phyloP scores from a whole-genome alignment of 1,284 basidiomycete genomes.

The Tilletia caries region DNA sequence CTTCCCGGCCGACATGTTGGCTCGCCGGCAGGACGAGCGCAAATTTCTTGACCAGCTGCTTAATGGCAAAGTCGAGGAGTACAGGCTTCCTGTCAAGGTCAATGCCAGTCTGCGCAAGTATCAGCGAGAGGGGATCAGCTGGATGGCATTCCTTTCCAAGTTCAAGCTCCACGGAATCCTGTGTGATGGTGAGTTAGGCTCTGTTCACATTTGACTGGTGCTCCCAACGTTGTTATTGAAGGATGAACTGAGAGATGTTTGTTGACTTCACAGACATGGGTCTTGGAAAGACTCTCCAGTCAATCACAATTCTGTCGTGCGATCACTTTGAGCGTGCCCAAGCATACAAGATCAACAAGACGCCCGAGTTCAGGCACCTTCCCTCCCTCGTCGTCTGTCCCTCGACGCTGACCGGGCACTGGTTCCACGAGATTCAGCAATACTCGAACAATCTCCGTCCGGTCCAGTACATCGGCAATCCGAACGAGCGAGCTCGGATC shows the following conservation, averaged over 20 bases:
- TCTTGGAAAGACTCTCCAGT: conserved; percentile 95
- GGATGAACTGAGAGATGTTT: background rate
- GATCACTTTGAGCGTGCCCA: conserved; percentile 84
- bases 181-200: conserved; percentile 66
- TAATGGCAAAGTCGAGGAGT: conserved; percentile 76
- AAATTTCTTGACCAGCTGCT: conserved; percentile 90
- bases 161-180: conserved; percentile 90
- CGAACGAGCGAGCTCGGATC: conserved; percentile 71
- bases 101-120: conserved; percentile 94
- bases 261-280: conserved; percentile 72
- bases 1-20: conserved; percentile 84
- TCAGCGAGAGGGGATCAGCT: conserved; percentile 97
- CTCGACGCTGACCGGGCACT: conserved; percentile 91
- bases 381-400: conserved; percentile 95
- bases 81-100: conserved; percentile 79
- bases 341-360: conserved; percentile 66
- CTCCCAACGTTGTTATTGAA: no score
- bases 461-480: conserved; percentile 83
- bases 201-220: background rate
- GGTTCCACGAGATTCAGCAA: conserved; percentile 95
- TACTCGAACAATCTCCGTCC: conserved; percentile 83
- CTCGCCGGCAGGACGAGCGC: conserved; percentile 71
- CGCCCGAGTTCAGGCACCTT: conserved; percentile 76
- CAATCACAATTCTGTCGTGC: conserved; percentile 92
- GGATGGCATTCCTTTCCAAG: conserved; percentile 88